phyloP scores from a whole-genome alignment of 2,329 filamentous ascomycete species.

The Helotiales sp. region DNA sequence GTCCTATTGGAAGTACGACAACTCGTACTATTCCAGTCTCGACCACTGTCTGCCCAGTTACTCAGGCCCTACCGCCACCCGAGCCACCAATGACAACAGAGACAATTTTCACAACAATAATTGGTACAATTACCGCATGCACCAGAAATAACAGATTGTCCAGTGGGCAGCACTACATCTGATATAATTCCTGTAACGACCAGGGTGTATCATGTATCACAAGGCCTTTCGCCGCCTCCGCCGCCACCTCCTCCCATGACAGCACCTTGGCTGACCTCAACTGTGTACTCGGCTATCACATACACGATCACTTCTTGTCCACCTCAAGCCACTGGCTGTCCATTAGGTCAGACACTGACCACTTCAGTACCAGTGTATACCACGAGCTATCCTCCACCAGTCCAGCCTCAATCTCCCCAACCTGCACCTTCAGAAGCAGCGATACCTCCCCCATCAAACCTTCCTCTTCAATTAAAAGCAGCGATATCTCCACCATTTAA shows the following conservation, averaged over 20 bases:
- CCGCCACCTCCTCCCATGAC: neutral
- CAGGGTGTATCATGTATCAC: too few relatives aligned
- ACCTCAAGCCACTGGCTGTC: conserved; percentile 6
- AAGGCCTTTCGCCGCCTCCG: too few relatives aligned
- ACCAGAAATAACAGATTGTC: too few relatives aligned
- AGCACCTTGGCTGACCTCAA: conserved; percentile 8
- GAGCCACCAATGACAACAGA: neutral
- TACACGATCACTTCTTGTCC: conserved; percentile 16
- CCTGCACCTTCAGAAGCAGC: neutral
- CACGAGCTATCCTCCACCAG: conserved; percentile 33
- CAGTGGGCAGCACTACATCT: too few relatives aligned
- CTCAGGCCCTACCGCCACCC: neutral
- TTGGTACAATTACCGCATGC: conserved; percentile 12
- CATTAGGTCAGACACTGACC: conserved; percentile 31
- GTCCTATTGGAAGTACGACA: neutral
- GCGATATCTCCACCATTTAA: neutral
- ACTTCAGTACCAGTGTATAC: conserved; percentile 34
- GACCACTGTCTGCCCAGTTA: conserved; percentile 9
- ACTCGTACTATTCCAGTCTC: neutral
- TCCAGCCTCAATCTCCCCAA: neutral
- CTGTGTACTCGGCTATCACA: conserved; percentile 11
- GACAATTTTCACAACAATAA: conserved; percentile 13
- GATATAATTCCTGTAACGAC: too few relatives aligned
- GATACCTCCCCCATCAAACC: neutral
- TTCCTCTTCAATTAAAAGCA: neutral